phyloP scores from a whole-genome alignment of 2,329 filamentous ascomycete species.

The Penicillium sp. region DNA sequence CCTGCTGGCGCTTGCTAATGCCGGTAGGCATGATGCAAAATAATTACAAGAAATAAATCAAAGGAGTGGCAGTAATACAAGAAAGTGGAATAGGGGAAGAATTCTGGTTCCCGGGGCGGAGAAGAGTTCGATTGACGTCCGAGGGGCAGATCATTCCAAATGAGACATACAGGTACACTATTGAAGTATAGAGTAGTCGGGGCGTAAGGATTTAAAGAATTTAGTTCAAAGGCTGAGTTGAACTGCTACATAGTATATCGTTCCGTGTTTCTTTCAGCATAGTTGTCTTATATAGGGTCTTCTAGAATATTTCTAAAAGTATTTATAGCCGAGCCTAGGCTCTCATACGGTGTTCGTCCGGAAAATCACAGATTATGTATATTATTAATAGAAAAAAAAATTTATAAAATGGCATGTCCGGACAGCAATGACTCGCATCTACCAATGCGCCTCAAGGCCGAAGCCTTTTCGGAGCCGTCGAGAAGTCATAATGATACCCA shows the following conservation, averaged over 20 bases:
- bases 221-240: background rate
- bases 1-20: slow-evolving; percentile 94
- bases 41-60: slow-evolving; percentile 18
- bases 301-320: slow-evolving; percentile 1
- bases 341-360: background rate
- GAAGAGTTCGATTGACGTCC: slow-evolving; percentile 8
- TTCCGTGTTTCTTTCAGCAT: background rate
- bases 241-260: background rate
- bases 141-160: slow-evolving; percentile 7
- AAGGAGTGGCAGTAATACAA: slow-evolving; percentile 15
- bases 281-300: background rate
- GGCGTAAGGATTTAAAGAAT: background rate
- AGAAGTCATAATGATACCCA: slow-evolving; percentile 33
- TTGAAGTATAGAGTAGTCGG: background rate
- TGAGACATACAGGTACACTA: background rate
- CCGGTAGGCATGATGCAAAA: slow-evolving; percentile 61
- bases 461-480: slow-evolving; percentile 31
- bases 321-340: background rate
- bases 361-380: background rate
- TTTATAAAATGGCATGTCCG: slow-evolving; percentile 31
- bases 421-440: slow-evolving; percentile 39
- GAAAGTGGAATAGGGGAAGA: slow-evolving; percentile 12
- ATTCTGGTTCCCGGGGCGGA: slow-evolving; percentile 8
- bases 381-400: background rate
- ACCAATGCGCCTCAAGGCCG: slow-evolving; percentile 31